Conservation (phyloP, 129 eudicot species). For the Mikania micrantha region DNA sequence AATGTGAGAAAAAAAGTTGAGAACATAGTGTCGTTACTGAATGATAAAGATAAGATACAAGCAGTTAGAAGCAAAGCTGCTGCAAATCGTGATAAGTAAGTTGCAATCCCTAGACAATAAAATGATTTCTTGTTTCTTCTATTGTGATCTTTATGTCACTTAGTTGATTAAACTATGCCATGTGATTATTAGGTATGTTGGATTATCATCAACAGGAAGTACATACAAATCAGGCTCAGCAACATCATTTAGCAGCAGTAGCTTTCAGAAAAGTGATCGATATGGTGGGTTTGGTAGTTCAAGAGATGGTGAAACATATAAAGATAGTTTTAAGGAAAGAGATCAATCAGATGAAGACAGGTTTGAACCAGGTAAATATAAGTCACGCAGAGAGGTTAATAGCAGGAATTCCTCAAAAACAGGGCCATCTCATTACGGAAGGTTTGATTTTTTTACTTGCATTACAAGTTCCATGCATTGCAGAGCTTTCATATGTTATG, state of each 20-base stretch:
- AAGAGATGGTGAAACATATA: constrained; percentile 59
- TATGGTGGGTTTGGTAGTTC: constrained; percentile 83
- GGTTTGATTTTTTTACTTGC: constrained; percentile 38
- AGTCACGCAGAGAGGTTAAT: constrained; percentile 36
- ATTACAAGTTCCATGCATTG: background rate
- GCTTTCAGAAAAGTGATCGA: constrained; percentile 44
- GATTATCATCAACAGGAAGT: constrained; percentile 89
- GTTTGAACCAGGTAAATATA: constrained; percentile 47
- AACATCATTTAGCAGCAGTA: constrained; percentile 57
- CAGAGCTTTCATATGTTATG: background rate
- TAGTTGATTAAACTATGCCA: constrained; percentile 9
- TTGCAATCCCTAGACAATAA: background rate
- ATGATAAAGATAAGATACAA: constrained; percentile 89
- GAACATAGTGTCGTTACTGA: constrained; percentile 67
- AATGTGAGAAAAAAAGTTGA: constrained; percentile 98
- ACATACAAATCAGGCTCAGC: constrained; percentile 72
- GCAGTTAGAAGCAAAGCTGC: constrained; percentile 92
- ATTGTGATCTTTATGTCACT: background rate
- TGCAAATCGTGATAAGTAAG: constrained; percentile 90
- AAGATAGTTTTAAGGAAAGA: constrained; percentile 52
- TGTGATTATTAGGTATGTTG: constrained; percentile 59
- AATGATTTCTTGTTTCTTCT: background rate
- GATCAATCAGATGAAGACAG: constrained; percentile 64
- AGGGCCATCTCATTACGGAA: constrained; percentile 49
- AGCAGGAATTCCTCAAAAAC: constrained; percentile 39